Percentiles rank a stretch among this genome's conserved stretches.
These are phyloP conservation scores for Paecilomyces sp. DNA, from an alignment of 2,329 filamentous ascomycete genomes.

Conservation along the genomic window DNA sequence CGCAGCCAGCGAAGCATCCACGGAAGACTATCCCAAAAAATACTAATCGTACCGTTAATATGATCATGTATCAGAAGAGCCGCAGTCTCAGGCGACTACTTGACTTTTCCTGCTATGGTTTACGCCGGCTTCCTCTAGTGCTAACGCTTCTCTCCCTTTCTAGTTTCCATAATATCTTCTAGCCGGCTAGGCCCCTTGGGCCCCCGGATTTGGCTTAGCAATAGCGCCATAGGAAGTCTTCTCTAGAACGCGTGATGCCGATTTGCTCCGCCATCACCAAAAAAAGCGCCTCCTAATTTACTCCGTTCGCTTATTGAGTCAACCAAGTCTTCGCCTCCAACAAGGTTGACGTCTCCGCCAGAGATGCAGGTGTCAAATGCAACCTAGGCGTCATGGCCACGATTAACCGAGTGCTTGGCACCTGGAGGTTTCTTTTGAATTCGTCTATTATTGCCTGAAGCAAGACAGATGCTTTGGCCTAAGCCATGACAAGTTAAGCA, in stretches of 20 bases:
- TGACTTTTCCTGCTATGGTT: background rate
- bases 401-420: background rate
- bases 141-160: background rate
- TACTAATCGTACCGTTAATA: background rate
- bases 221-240: background rate
- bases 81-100: background rate
- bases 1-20: background rate
- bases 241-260: background rate
- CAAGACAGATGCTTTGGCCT: background rate
- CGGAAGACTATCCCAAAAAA: background rate
- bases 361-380: background rate
- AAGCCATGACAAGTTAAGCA: background rate
- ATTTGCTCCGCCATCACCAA: background rate
- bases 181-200: background rate
- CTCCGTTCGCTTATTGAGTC: background rate
- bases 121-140: background rate
- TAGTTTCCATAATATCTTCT: background rate
- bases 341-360: background rate
- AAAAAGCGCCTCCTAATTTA: background rate
- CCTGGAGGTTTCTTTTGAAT: background rate
- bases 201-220: background rate
- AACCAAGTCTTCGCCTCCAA: background rate
- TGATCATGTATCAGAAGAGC: background rate
- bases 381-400: background rate
- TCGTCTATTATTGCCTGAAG: background rate